Base-by-base conservation (phyloP, 768 basidiomycete species). In the Serendipita sp. region DNA sequence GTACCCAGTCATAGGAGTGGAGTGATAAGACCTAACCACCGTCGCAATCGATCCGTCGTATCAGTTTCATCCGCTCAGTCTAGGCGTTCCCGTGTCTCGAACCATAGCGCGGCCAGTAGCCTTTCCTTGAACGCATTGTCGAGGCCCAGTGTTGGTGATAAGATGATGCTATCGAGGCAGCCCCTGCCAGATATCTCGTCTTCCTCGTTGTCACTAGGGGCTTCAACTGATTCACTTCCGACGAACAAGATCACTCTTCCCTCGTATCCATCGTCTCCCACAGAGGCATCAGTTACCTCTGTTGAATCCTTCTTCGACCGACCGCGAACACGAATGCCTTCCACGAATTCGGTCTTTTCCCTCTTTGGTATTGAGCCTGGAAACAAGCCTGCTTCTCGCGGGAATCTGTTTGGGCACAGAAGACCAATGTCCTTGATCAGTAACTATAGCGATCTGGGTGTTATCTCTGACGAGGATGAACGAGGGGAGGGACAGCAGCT, bases 401-500 rank as follows among this genome's bases (percentile, higher is more conserved):
- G 56, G 4, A 60, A 60, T 36, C n/a, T 60, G 35, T 60, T 60
- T 36, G 56, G 56, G 8, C 23, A 30, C 28, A 30, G 32, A n/a
- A 60, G 35, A n/a, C 56, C 56, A 30, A 38, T 36, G 56, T 60
- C 56, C 23, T 35, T 60, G 23, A 60, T 60, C 56, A 60, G 56
- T n/a, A 38, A 36, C 35, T 36, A 60, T 30, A 60, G 28, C 10
- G 56, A 32, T 35, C 8, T 36, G 16, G 35, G 56, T 35, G 35
- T 60, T 4, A 35, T 60, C n/a, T 60, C 56, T 36, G 56, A 60
- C 32, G 35, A 51, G 30, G 48, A 60, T 18, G 56, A 35, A 28
- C 16, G 16, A 28, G 28, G 16, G 28, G 32, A 18, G 16, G 38
- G 38, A 41, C 48, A 51, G 30, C 48, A 18, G n/a, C 18, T 18